A percentile compares a stretch with the other conserved stretches of the same genome.
Evolutionary conservation across 805 yeast genomes (phyloP).

Genomic region (Schwanniomyces polymorphus): DNA sequence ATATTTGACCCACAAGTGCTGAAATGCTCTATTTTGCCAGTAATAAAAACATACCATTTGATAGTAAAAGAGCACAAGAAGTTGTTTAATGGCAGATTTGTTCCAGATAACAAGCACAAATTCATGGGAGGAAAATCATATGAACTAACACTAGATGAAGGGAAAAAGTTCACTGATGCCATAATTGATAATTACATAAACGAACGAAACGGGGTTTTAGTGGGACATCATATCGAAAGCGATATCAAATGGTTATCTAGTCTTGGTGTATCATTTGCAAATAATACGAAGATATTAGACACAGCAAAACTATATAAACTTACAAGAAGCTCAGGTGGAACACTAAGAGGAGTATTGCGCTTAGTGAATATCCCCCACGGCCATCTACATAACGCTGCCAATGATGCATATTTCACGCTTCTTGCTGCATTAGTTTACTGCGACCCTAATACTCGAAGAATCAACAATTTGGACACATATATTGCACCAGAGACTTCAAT

Average conservation of each 20-base stretch:
- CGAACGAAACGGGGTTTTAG: conserved; percentile 34
- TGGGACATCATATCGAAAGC: conserved; percentile 60
- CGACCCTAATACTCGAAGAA: conserved; percentile 43
- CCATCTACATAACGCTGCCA: conserved; percentile 68
- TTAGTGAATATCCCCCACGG: conserved; percentile 55
- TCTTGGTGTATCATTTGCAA: conserved; percentile 50
- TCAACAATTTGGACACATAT: conserved; percentile 15
- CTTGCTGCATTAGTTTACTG: conserved; percentile 49
- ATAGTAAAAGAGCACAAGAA: conserved; percentile 45
- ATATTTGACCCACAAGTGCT: conserved; percentile 55
- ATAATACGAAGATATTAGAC: conserved; percentile 35
- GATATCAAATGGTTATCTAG: conserved; percentile 53
- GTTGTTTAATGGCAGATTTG: conserved; percentile 47
- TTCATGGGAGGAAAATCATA: conserved; percentile 53
- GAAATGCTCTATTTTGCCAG: conserved; percentile 35
- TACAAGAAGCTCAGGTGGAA: conserved; percentile 41
- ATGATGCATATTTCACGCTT: conserved; percentile 67
- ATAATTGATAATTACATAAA: conserved; percentile 45
- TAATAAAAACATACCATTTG: conserved; percentile 41
- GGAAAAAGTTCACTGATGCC: conserved; percentile 38
- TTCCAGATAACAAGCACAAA: conserved; percentile 53
- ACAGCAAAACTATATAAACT: conserved; percentile 46
- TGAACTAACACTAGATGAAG: conserved; percentile 34
- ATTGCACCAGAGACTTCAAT: not conserved
- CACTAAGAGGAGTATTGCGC: conserved; percentile 47